Percentiles rank a stretch among this genome's conserved stretches.
phyloP scores from a whole-genome alignment of 1,139 yeast species.

The Protomyces macrosporus region DNA sequence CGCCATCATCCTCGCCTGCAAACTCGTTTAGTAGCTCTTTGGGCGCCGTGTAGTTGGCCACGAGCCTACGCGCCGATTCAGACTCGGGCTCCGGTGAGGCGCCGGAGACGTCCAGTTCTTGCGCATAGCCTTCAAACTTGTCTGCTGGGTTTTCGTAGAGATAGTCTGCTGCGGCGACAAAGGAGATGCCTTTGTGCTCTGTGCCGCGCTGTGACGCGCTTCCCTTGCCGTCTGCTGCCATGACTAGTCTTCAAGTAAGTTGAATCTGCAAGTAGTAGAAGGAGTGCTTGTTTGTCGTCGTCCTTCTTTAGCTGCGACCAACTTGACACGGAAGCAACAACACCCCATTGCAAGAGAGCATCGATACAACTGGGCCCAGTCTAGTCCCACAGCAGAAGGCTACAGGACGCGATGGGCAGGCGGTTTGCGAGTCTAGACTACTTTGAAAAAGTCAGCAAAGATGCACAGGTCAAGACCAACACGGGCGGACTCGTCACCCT shows the following conservation, averaged over 20 bases:
- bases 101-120: not conserved
- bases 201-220: not conserved
- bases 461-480: slow-evolving; percentile 79
- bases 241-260: no score
- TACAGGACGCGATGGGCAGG: slow-evolving; percentile 5
- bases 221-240: not conserved
- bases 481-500: slow-evolving; percentile 87
- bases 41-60: slow-evolving; percentile 39
- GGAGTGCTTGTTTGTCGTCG: no score
- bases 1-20: slow-evolving; percentile 36
- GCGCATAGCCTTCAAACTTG: slow-evolving; percentile 17
- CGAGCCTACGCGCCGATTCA: slow-evolving; percentile 29
- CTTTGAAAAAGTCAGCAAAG: slow-evolving; percentile 90
- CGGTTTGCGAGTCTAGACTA: slow-evolving; percentile 56
- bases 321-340: no score
- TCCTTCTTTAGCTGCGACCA: no score
- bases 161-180: slow-evolving; percentile 9
- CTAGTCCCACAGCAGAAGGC: not conserved
- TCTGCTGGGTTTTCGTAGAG: slow-evolving; percentile 5
- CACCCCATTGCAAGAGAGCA: no score
- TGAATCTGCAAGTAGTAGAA: no score
- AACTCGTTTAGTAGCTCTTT: slow-evolving; percentile 36
- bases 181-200: slow-evolving; percentile 12
- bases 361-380: no score
- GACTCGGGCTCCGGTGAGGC: slow-evolving; percentile 1